phyloP scores from a whole-genome alignment of 441 rosid genomes.

The Gossypium gossypioides region DNA sequence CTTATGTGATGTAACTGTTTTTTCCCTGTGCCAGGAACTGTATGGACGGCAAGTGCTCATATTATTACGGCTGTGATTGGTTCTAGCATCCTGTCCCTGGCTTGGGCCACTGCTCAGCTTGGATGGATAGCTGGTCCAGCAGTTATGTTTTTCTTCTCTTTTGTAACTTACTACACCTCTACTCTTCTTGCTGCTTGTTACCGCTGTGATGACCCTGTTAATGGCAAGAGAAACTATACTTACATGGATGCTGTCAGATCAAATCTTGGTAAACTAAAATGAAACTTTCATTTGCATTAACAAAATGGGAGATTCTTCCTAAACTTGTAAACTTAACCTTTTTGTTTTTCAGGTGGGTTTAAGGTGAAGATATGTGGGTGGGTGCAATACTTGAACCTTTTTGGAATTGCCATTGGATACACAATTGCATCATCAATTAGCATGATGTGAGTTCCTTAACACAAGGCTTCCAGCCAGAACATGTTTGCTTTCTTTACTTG shows the following conservation, averaged over 20 bases:
- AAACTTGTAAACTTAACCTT: neutral
- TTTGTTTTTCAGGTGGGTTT: slow-evolving; percentile 39
- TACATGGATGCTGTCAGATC: slow-evolving; percentile 66
- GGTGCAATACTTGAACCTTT: slow-evolving; percentile 63
- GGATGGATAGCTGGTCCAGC: neutral
- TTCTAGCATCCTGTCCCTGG: neutral
- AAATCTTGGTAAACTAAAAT: slow-evolving; percentile 42
- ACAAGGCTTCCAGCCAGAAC: too few relatives aligned
- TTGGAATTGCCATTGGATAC: slow-evolving; percentile 79
- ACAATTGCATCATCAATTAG: slow-evolving; percentile 30
- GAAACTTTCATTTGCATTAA: neutral
- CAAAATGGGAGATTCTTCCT: neutral
- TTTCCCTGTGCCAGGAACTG: neutral
- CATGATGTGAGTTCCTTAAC: neutral
- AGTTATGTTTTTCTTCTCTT: neutral
- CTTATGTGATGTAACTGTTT: neutral
- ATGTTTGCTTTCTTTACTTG: neutral
- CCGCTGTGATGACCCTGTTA: neutral
- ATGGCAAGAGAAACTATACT: slow-evolving; percentile 17
- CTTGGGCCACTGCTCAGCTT: neutral
- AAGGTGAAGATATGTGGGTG: slow-evolving; percentile 57
- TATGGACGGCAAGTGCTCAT: neutral
- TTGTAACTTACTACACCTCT: neutral
- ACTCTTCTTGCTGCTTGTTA: neutral
- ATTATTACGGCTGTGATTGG: neutral